These are phyloP conservation scores for Aspergillus sp. DNA, from an alignment of 2,329 filamentous ascomycete genomes.

Conservation along the genomic window DNA sequence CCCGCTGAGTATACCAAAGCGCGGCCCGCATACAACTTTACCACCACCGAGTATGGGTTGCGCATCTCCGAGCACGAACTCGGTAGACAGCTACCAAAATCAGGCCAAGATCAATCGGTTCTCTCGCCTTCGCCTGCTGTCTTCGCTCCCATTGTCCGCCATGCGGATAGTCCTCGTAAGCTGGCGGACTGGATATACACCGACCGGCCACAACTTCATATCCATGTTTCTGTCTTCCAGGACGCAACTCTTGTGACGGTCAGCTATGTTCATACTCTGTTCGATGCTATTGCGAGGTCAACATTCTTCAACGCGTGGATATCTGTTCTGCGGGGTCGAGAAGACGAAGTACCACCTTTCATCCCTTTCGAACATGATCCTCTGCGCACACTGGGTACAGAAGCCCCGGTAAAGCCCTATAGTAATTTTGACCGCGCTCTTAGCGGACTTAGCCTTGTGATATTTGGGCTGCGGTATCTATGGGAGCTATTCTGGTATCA, in stretches of 20 bases:
- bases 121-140: not conserved
- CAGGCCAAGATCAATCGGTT: conserved; percentile 4
- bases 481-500: conserved; percentile 37
- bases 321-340: conserved; percentile 47
- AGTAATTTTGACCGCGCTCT: conserved; percentile 1
- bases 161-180: conserved; percentile 38
- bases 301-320: conserved; percentile 52
- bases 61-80: conserved; percentile 47
- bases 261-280: conserved; percentile 51
- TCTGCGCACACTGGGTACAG: conserved; percentile 30
- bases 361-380: conserved; percentile 41
- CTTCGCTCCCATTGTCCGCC: conserved; percentile 9
- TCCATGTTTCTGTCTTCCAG: conserved; percentile 53
- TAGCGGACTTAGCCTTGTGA: conserved; percentile 5
- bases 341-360: conserved; percentile 45
- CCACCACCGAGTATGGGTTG: conserved; percentile 40
- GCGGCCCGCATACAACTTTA: conserved; percentile 47
- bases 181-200: conserved; percentile 43
- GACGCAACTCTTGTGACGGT: conserved; percentile 55
- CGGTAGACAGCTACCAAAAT: conserved; percentile 22
- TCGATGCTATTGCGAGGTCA: conserved; percentile 50
- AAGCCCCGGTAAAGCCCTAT: not conserved
- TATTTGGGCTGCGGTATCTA: conserved; percentile 39
- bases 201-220: conserved; percentile 50
- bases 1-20: conserved; percentile 38